Percentiles rank a stretch among this genome's conserved stretches.
Conservation (phyloP, 1,139 yeast genomes). For the Geotrichum aggregatum region DNA sequence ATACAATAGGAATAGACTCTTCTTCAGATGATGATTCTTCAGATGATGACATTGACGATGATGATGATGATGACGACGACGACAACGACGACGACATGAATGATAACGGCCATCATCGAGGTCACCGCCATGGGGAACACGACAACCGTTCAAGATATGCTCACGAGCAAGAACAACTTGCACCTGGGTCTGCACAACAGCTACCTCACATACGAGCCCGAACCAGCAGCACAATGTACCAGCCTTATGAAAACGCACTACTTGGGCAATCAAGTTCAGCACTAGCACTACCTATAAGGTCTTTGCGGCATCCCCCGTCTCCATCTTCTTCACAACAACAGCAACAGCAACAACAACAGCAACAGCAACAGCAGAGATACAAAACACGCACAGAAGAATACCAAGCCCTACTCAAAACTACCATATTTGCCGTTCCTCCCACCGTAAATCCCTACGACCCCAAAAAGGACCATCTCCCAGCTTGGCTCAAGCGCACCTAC, state of each 20-base stretch:
- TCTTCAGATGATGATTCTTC: background rate
- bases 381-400: background rate
- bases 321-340: too few relatives aligned
- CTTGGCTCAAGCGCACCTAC: slow-evolving; percentile 8
- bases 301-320: too few relatives aligned
- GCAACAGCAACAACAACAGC: too few relatives aligned
- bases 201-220: slow-evolving; percentile 3
- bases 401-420: background rate
- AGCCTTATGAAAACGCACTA: background rate
- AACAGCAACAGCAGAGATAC: background rate
- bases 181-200: background rate
- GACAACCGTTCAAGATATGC: too few relatives aligned
- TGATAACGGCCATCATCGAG: background rate
- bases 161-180: background rate
- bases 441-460: slow-evolving; percentile 12
- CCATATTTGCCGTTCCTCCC: slow-evolving; percentile 1
- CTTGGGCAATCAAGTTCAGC: background rate
- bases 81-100: too few relatives aligned
- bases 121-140: background rate
- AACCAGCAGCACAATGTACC: slow-evolving; percentile 2
- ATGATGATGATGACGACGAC: background rate
- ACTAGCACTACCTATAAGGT: background rate
- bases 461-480: slow-evolving; percentile 10
- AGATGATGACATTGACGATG: background rate
- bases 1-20: too few relatives aligned